Conservation (phyloP, 345 rosid species). For the Eucalyptus virginea region DNA sequence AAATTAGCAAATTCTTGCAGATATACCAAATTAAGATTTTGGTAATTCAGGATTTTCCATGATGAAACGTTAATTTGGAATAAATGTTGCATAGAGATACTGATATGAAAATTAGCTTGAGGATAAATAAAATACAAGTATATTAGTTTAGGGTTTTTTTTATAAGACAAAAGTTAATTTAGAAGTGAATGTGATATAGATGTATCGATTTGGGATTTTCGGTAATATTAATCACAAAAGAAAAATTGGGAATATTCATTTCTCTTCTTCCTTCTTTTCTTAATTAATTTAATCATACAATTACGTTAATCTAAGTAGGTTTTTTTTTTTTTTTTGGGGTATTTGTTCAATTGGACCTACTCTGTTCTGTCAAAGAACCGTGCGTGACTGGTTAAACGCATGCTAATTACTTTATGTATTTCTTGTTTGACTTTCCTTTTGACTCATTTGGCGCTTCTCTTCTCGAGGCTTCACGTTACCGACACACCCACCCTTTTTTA, state of each 20-base stretch:
- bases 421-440: neutral
- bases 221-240: neutral
- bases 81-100: neutral
- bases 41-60: neutral
- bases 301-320: neutral
- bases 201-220: neutral
- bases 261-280: neutral
- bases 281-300: neutral
- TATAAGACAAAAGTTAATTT: too few species aligned
- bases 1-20: rapidly evolving
- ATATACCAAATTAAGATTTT: neutral
- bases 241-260: neutral
- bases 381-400: neutral
- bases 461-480: neutral
- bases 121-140: rapidly evolving
- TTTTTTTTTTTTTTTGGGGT: too few species aligned
- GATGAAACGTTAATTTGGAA: neutral
- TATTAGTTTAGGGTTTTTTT: neutral
- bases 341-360: neutral
- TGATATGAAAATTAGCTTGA: neutral
- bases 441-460: neutral
- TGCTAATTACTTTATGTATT: neutral
- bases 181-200: neutral
- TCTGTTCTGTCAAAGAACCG: neutral
- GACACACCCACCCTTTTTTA: neutral